A percentile compares a stretch with the other conserved stretches of the same genome.
phyloP scores from a whole-genome alignment of 768 basidiomycete genomes.

The Rickenella mellea region DNA sequence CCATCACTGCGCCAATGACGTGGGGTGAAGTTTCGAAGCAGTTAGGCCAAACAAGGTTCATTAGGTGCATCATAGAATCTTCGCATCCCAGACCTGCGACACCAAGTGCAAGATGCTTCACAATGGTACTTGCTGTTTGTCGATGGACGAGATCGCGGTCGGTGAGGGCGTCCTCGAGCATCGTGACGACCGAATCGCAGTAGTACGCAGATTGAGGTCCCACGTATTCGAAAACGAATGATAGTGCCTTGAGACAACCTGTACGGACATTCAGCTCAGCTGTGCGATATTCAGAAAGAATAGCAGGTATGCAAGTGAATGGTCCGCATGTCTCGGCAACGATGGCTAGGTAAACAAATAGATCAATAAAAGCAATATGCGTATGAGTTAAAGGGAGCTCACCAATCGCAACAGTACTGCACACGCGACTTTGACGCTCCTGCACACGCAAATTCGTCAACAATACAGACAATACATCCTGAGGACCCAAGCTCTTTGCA shows the following conservation, averaged over 20 bases:
- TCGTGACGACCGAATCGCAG: slow-evolving; percentile 92
- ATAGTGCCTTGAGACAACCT: slow-evolving; percentile 95
- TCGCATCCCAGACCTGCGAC: slow-evolving; percentile 96
- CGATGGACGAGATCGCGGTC: slow-evolving; percentile 98
- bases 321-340: slow-evolving; percentile 29
- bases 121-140: slow-evolving; percentile 96
- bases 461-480: slow-evolving; percentile 92
- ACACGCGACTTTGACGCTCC: slow-evolving; percentile 97
- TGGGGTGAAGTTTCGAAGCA: slow-evolving; percentile 98
- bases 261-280: slow-evolving; percentile 98
- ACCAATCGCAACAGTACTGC: slow-evolving; percentile 95
- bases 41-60: slow-evolving; percentile 99
- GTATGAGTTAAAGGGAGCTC: slow-evolving; percentile 93
- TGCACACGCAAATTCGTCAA: slow-evolving; percentile 96
- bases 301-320: slow-evolving; percentile 98
- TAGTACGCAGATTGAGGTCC: slow-evolving; percentile 96
- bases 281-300: slow-evolving; percentile 96
- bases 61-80: slow-evolving; percentile 93
- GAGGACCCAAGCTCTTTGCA: slow-evolving; percentile 97
- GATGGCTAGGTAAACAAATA: background rate
- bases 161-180: slow-evolving; percentile 96
- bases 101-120: slow-evolving; percentile 94
- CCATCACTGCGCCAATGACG: slow-evolving; percentile 97
- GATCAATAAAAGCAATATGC: slow-evolving; percentile 24
- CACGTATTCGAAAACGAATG: slow-evolving; percentile 99